Base-by-base conservation (phyloP, 306 rosid species). In the Herpetospermum pedunculosum region DNA sequence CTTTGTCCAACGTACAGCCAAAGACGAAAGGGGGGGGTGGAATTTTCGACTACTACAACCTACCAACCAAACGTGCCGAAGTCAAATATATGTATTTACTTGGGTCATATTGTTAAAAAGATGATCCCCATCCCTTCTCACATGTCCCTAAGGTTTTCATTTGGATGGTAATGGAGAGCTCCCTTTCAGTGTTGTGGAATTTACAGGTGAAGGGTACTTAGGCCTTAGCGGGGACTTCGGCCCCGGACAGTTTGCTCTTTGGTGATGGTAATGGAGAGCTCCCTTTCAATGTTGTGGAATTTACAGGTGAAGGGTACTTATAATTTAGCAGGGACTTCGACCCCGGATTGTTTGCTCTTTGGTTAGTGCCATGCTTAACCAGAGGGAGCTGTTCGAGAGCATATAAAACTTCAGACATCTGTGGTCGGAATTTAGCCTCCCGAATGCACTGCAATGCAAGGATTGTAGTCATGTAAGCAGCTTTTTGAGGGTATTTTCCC, bases 401-500 rank as follows among this genome's bases (percentile, higher is more conserved):
- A 15, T 67, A 79, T 72, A 91, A 79, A n/a, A 91, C 97, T 64
- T 87, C 87, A 6, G 82, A 81, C 95, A 91, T 88, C 37, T 72
- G 58, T 70, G 97, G 97, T 77, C 97, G 83, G 64, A 85, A 49
- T 78, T 91, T 91, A 57, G 87, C 95, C 71, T 87, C 92, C 28
- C 83, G 77, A 2, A 87, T 85, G 73, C 97, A 91, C 63, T 84
- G 89, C 35, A 81, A 77, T 15, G 97, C 92, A 25, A 88, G 88
- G 73, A 84, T 50, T 2, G 97, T 90, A 58, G 88, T 92, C 81
- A 52, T 75, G 78, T 75, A 84, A 71, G 97, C 97, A 59, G 87
- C 95, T 67, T 83, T 86, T 49, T 85, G 90, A 3, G 92, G 94
- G 77, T 91, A 91, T 74, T 86, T 88, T 5, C 97, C 97, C 59